A percentile compares a stretch with the other conserved stretches of the same genome.
phyloP scores from a whole-genome alignment of 2,329 filamentous ascomycete genomes.

The Curvularia hawaiiensis region DNA sequence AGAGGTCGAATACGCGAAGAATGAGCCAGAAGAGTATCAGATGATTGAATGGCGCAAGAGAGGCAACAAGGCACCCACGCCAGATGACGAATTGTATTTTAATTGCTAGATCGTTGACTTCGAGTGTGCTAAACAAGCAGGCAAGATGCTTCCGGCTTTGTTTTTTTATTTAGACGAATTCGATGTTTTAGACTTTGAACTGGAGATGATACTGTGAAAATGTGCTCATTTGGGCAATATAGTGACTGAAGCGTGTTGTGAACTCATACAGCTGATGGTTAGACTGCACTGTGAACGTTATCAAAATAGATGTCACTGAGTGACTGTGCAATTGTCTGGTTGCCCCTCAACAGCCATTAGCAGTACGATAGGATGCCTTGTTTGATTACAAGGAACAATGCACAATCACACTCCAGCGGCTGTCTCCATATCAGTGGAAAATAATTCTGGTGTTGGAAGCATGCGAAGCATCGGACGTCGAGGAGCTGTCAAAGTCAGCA shows the following conservation, averaged over 20 bases:
- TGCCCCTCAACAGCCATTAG: too few species aligned
- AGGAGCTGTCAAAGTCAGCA: not conserved
- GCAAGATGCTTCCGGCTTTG: not conserved
- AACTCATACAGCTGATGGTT: not conserved
- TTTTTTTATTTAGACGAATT: not conserved
- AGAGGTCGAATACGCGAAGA: not conserved
- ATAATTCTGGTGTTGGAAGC: not conserved
- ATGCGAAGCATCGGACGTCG: not conserved
- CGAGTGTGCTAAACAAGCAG: not conserved
- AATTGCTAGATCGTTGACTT: not conserved
- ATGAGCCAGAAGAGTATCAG: not conserved
- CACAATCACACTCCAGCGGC: not conserved
- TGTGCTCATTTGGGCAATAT: not conserved
- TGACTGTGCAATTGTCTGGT: too few species aligned
- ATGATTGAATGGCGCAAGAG: slow-evolving; percentile 6
- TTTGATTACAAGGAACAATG: not conserved
- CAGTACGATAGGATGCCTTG: too few species aligned
- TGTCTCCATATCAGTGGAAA: not conserved
- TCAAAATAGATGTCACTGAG: too few species aligned
- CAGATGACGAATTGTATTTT: not conserved
- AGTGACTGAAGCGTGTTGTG: not conserved
- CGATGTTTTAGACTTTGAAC: not conserved
- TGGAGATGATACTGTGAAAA: not conserved
- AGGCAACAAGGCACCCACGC: not conserved
- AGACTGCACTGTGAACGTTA: not conserved